Percentiles rank a stretch among this genome's conserved stretches.
Conservation (phyloP, 305 asterid species). For the Petunia hybrid region DNA sequence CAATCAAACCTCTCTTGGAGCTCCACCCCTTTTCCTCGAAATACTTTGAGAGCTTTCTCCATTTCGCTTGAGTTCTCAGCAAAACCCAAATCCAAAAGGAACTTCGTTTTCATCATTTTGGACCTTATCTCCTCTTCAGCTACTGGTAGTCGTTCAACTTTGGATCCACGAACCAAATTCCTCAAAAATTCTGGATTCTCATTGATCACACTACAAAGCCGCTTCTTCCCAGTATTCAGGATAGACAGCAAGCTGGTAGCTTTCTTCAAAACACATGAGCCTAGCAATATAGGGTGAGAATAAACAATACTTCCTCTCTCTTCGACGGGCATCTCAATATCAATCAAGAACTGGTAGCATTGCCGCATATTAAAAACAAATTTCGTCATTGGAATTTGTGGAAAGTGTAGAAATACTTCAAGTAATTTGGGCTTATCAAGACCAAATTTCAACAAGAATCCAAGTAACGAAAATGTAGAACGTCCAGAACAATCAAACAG, state of each 20-base stretch:
- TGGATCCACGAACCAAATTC: constrained; percentile 59
- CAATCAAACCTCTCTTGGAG: constrained; percentile 82
- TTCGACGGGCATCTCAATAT: constrained; percentile 54
- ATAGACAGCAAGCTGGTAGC: constrained; percentile 43
- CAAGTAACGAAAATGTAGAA: constrained; percentile 51
- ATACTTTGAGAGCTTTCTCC: constrained; percentile 59
- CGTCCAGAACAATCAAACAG: constrained; percentile 66
- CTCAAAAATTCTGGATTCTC: constrained; percentile 63
- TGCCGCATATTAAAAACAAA: constrained; percentile 52
- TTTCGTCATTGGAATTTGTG: constrained; percentile 50
- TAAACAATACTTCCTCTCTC: constrained; percentile 57
- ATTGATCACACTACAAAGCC: constrained; percentile 57
- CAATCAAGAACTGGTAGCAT: constrained; percentile 57
- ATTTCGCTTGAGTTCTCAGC: constrained; percentile 63
- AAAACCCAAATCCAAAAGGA: constrained; percentile 73
- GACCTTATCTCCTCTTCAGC: constrained; percentile 42
- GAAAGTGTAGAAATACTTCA: constrained; percentile 52
- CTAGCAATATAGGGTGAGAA: constrained; percentile 53
- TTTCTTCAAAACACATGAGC: constrained; percentile 66
- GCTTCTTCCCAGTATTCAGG: constrained; percentile 51
- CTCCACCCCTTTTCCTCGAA: constrained; percentile 70
- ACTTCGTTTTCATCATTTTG: constrained; percentile 54
- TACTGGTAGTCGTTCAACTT: constrained; percentile 41
- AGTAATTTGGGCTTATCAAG: constrained; percentile 42
- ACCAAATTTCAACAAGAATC: constrained; percentile 72